Percentiles rank a stretch among this genome's conserved stretches.
These are phyloP conservation scores for Lupinus albus DNA, from an alignment of 306 rosid species.

Conservation along the genomic window DNA sequence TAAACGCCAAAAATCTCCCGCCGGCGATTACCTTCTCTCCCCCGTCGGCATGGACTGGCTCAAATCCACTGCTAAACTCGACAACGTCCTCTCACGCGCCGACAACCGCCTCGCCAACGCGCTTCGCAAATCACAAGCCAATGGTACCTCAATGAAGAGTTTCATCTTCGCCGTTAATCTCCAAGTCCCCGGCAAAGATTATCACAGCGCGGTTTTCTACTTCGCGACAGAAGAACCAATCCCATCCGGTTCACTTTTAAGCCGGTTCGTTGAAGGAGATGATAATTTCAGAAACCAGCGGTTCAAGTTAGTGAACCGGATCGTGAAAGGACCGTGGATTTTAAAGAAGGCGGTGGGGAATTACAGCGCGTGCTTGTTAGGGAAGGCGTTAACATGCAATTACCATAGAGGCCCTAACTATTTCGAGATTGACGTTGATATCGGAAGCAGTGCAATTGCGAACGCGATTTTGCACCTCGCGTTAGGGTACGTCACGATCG, in stretches of 20 bases:
- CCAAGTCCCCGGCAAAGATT: constrained; percentile 86
- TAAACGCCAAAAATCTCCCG: constrained; percentile 59
- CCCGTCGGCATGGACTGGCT: constrained; percentile 92
- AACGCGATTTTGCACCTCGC: constrained; percentile 83
- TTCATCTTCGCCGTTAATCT: constrained; percentile 85
- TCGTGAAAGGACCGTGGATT: constrained; percentile 96
- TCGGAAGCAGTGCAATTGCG: constrained; percentile 83
- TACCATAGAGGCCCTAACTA: constrained; percentile 75
- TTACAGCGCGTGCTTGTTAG: constrained; percentile 79
- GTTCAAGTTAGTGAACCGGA: constrained; percentile 87
- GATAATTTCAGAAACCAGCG: constrained; percentile 79
- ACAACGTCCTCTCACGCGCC: constrained; percentile 74
- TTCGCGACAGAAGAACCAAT: constrained; percentile 74
- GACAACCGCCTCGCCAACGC: constrained; percentile 69
- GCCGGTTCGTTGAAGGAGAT: constrained; percentile 78
- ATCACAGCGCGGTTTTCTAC: constrained; percentile 87
- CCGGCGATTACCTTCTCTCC: constrained; percentile 73
- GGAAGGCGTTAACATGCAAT: constrained; percentile 86
- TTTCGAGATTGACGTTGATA: constrained; percentile 87
- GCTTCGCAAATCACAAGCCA: constrained; percentile 59
- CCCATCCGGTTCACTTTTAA: constrained; percentile 62
- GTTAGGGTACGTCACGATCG: constrained; percentile 77
- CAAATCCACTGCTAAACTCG: constrained; percentile 69
- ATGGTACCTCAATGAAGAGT: constrained; percentile 61
- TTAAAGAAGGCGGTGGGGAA: constrained; percentile 84